A percentile compares a stretch with the other conserved stretches of the same genome.
Evolutionary conservation across 2,329 filamentous ascomycete species (phyloP).

Genomic region (Periconia digitata): DNA sequence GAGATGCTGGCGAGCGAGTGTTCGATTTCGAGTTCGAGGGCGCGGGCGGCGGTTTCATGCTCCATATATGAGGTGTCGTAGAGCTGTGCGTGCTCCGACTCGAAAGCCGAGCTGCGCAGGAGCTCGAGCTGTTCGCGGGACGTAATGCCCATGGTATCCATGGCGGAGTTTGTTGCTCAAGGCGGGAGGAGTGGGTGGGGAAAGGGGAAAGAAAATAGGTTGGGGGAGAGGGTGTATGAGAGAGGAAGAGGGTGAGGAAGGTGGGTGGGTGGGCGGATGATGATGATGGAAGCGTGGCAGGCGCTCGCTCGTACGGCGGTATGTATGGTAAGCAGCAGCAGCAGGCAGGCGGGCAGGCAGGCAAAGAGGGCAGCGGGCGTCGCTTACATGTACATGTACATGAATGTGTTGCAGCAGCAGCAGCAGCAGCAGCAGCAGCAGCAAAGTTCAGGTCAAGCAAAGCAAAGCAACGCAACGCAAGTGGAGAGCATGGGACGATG

Average conservation of each 20-base stretch:
- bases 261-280: conserved; percentile 5
- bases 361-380: not conserved
- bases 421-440: too few relatives aligned
- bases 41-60: conserved; percentile 37
- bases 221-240: not conserved
- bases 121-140: conserved; percentile 36
- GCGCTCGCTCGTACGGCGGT: conserved; percentile 1
- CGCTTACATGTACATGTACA: not conserved
- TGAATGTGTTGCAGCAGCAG: too few relatives aligned
- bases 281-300: not conserved
- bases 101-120: conserved; percentile 40
- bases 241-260: conserved; percentile 1
- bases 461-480: not conserved
- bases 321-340: conserved; percentile 14
- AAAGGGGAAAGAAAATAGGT: not conserved
- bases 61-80: conserved; percentile 41
- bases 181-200: not conserved
- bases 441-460: not conserved
- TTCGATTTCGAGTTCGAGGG: conserved; percentile 37
- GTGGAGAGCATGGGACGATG: too few relatives aligned
- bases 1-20: conserved; percentile 35
- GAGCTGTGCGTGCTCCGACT: conserved; percentile 41
- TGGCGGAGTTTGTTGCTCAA: conserved; percentile 14
- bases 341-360: conserved; percentile 1
- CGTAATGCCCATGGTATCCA: conserved; percentile 28